Base-by-base conservation (phyloP, 768 basidiomycete species). In the Mycena leptocephala region DNA sequence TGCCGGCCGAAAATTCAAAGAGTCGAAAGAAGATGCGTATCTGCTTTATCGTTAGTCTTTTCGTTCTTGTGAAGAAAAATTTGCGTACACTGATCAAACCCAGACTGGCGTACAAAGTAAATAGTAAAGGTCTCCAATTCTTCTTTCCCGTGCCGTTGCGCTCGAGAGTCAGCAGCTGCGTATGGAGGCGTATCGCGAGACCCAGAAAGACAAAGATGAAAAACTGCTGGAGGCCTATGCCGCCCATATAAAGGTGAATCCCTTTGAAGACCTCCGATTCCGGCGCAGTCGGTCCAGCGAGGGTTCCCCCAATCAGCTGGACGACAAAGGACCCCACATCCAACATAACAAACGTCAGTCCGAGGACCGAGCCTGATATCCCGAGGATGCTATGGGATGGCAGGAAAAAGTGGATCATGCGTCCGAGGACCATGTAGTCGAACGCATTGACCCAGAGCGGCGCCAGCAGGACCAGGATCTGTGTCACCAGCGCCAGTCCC, bases 381-480 rank as follows among this genome's bases (percentile, higher is more conserved):
- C 79, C 74, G 18, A 66, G 32, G 28, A 80, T 55, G 43, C 72
- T 78, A 30, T 75, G 74, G 35, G 76, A 74, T 33, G 80, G 80
- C 39, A 80, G 58, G 72, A 79, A 80, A 58, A 63, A 79, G 51
- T 76, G 67, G 39, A 79, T 65, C 69, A 80, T 72, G 41, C 80
- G 72, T 30, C 79, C 79, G 53, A 80, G 64, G 39, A 79, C 41
- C 48, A 80, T 77, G 64, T 80, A 80, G 64, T 70, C 72, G 79
- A 80, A 80, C 9, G 79, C 79, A 67, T 80, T 80, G 48, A 79
- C 75, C 80, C 80, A 80, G 24, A 80, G 73, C 35, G 80, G 80
- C 30, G 80, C 72, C 13, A 80, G 70, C 37, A 80, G 73, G 59
- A 80, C 70, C 24, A 80, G 62, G 56, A 80, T 70, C 74, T 79